Base-by-base conservation (phyloP, 345 rosid genomes). In the Murraya paniculata region DNA sequence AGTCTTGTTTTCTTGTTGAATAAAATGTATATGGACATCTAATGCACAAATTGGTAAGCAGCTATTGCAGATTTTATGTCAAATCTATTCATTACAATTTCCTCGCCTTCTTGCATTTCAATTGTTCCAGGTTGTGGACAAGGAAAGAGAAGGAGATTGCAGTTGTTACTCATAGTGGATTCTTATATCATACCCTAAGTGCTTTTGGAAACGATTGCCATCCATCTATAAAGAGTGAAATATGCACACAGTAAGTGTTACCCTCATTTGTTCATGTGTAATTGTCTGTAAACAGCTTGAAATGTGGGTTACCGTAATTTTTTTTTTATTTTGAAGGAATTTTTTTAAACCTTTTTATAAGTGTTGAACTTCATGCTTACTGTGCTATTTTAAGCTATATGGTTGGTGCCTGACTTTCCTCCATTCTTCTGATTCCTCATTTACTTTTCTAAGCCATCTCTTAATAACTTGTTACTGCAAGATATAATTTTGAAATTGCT, bases 101-200 rank as follows among this genome's bases (percentile, higher is more conserved):
- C 18, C 38, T 28, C 9, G n/a, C 56, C 39, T 48, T 16, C 14
- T 41, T n/a, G 31, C 53, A 50, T 74, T 64, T 64, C 19, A 79
- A 72, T 55, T 79, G 74, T 5, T 59, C 38, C 86, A 94, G 98
- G 98, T 74, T 94, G 80, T 86, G 90, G 91, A 87, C 89, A 9
- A 86, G 93, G 58, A 84, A 86, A 48, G 98, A 94, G 79, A 92
- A 83, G 74, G 95, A 89, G 86, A 94, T 94, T 67, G 97, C 93
- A 4, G 84, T 90, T 75, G 98, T 94, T 72, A 84, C 89, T 70
- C 98, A 94, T 82, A 87, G 97, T 36, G 90, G 88, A 5, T 90
- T 91, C 85, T 83, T 94, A 80, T 85, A 78, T 69, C 89, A 90
- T 4, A 84, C 87, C 11, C 66, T 94, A 60, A 86, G 85, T 78